phyloP scores from a whole-genome alignment of 2,329 filamentous ascomycete species.

The Aschersonia sp. region DNA sequence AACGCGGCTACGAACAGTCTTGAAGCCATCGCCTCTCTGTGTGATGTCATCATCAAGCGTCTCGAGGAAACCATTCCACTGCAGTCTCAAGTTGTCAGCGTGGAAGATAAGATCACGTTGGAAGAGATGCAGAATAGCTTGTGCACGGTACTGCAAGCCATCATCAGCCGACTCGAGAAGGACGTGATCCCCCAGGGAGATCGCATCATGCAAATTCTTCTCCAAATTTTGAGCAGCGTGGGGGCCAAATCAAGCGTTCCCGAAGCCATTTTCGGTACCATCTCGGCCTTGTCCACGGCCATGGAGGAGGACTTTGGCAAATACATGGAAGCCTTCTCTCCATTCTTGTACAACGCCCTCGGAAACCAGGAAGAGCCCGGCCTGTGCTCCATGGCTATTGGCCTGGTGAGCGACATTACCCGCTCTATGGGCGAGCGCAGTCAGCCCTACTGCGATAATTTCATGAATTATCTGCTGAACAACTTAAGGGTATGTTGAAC shows the following conservation, averaged over 20 bases:
- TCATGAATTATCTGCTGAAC: slow-evolving; percentile 96
- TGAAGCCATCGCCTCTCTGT: slow-evolving; percentile 64
- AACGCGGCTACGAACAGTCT: slow-evolving; percentile 82
- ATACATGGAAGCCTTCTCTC: slow-evolving; percentile 93
- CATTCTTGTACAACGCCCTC: slow-evolving; percentile 86
- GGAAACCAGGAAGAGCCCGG: slow-evolving; percentile 90
- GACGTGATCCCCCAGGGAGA: slow-evolving; percentile 85
- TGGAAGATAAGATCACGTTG: slow-evolving; percentile 88
- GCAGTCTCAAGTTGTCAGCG: slow-evolving; percentile 86
- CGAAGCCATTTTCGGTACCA: slow-evolving; percentile 81
- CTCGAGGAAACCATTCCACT: slow-evolving; percentile 81
- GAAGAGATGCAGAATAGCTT: slow-evolving; percentile 98
- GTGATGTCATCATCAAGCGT: slow-evolving; percentile 78
- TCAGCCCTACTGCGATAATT: slow-evolving; percentile 88
- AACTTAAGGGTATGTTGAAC: slow-evolving; percentile 57
- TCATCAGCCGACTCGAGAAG: slow-evolving; percentile 79
- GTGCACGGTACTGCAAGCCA: slow-evolving; percentile 78
- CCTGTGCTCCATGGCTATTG: slow-evolving; percentile 93
- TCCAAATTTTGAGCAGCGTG: slow-evolving; percentile 65
- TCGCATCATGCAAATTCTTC: slow-evolving; percentile 79
- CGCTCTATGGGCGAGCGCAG: slow-evolving; percentile 80
- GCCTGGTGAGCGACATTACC: slow-evolving; percentile 90
- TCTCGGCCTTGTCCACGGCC: slow-evolving; percentile 82
- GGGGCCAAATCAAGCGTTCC: slow-evolving; percentile 85
- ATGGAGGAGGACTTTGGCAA: slow-evolving; percentile 87